These are phyloP conservation scores for Nemania sp. DNA, from an alignment of 2,329 filamentous ascomycete genomes.

Conservation along the genomic window DNA sequence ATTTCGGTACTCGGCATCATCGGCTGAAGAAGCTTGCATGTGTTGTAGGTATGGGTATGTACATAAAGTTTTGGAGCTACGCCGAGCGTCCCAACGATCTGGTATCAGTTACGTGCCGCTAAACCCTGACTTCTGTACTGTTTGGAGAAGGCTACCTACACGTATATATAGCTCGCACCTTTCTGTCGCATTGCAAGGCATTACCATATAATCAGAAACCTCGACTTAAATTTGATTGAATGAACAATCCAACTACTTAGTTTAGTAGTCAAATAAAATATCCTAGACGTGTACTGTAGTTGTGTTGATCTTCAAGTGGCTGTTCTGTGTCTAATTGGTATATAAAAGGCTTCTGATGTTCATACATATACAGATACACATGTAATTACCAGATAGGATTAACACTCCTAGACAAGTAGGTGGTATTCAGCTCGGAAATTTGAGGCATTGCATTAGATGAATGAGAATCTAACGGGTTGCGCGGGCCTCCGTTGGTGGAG, in stretches of 20 bases:
- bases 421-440: too few relatives aligned
- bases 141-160: too few relatives aligned
- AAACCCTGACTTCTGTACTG: not conserved
- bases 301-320: not conserved
- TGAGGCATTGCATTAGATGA: not conserved
- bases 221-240: not conserved
- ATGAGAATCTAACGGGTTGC: not conserved
- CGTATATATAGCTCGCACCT: too few relatives aligned
- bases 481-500: not conserved
- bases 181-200: too few relatives aligned
- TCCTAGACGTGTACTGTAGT: not conserved
- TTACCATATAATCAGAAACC: not conserved
- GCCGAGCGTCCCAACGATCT: constrained; percentile 24
- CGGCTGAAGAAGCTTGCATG: not conserved
- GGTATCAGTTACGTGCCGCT: not conserved
- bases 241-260: not conserved
- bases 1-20: not conserved
- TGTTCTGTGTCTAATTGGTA: not conserved
- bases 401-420: not conserved
- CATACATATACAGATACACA: not conserved
- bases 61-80: constrained; percentile 2
- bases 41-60: not conserved
- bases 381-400: not conserved
- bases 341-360: not conserved
- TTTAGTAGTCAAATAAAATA: too few relatives aligned